phyloP scores from a whole-genome alignment of 2,329 filamentous ascomycete genomes.

The Annulohypoxylon truncatum region DNA sequence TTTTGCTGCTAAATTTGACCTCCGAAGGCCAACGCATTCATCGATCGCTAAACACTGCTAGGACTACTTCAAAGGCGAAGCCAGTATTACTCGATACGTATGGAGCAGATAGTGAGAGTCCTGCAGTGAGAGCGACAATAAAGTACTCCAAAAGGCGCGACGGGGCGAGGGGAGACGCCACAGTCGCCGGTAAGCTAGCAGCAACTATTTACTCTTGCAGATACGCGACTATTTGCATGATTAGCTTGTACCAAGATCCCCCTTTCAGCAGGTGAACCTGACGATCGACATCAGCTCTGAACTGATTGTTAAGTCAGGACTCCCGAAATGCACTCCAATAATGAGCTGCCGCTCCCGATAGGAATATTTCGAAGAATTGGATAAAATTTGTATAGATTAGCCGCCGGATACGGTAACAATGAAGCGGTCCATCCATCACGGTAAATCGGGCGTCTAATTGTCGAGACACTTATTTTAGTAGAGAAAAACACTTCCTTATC shows the following conservation, averaged over 20 bases:
- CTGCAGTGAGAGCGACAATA: not conserved
- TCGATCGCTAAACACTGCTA: conserved; percentile 2
- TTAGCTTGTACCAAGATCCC: conserved; percentile 9
- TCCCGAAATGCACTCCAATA: not conserved
- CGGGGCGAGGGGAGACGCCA: conserved; percentile 1
- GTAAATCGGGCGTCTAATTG: not conserved
- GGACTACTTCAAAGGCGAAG: not conserved
- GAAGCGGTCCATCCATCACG: not conserved
- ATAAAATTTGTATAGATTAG: not conserved
- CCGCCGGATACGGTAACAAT: not conserved
- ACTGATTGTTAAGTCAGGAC: no score
- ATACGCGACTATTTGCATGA: conserved; percentile 6
- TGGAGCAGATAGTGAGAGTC: not conserved
- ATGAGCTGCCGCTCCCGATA: not conserved
- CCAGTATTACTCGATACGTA: conserved; percentile 12
- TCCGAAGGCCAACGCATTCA: conserved; percentile 24
- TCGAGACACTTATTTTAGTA: not conserved
- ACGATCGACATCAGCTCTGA: conserved; percentile 20
- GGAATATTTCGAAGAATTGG: not conserved
- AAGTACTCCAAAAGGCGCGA: not conserved
- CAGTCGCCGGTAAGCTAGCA: not conserved
- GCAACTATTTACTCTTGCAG: conserved; percentile 16
- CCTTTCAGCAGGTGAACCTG: conserved; percentile 19
- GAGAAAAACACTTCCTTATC: not conserved
- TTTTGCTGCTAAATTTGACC: conserved; percentile 34